Evolutionary conservation across 225 moss, liverwort and hornwort species (phyloP), one percentile per base, ranked within the genome.

Genomic region (Marchantia paleacea): DNA sequence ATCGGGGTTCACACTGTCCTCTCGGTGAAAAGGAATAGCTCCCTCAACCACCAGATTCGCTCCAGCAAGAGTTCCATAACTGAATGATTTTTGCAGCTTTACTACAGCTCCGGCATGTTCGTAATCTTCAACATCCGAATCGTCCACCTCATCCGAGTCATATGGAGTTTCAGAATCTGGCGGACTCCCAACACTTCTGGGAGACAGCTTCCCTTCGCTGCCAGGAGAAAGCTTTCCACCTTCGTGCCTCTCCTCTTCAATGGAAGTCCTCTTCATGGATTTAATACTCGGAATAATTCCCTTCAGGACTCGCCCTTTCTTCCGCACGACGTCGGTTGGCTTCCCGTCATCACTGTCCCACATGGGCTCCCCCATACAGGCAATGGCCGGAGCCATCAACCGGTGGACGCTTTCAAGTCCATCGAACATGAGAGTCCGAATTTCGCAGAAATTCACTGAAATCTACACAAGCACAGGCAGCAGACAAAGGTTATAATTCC

Each of bases 1-100:
- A 61, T 87, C 90, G 75, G 86, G 81, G 76, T 80, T 72, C 49
- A 72, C 74, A 76, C 68, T 62, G 7, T 72, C 84, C 20, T 95
- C 92, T 47, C 88, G 89, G 80, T 94, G 89, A 61, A 95, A 92
- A 24, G 95, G 95, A 75, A 99, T 87, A 31, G 96, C 99, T 77
- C 96, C 94, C 84, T 95, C 95, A 39, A 95, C 94, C 3, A 99
- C 91, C 31, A 99, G 87, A 79, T 99, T 99, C 39, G 92, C 92
- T 22, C 99, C 99, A 60, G 94, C 82, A 52, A 99, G 76, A 72
- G 99, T 99, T 84, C 99, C 99, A 53, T 99, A 99, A 84, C 95
- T 95, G 69, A 99, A 91, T 26, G 92, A 91, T 49, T 94, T 91
- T 75, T 92, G 89, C 66, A 93, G 80, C 52, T 87, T 86, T 6